phyloP scores from a whole-genome alignment of 2,329 filamentous ascomycete species.

The Fulvia fulva region DNA sequence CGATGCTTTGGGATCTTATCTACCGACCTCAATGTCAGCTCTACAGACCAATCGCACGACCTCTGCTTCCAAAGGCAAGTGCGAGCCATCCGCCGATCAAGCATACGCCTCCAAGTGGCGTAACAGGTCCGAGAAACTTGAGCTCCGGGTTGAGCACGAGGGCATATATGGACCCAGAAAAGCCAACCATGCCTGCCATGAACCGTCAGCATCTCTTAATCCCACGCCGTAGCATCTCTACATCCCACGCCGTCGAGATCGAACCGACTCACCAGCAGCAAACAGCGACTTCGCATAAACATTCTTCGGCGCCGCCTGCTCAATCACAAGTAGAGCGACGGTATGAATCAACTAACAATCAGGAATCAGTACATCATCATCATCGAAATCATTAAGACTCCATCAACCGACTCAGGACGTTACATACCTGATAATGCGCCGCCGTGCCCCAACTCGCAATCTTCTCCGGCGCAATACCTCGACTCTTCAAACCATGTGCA shows the following conservation, averaged over 20 bases:
- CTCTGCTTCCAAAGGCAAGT: constrained; percentile 39
- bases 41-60: constrained; percentile 13
- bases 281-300: constrained; percentile 55
- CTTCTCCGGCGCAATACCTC: constrained; percentile 55
- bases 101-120: constrained; percentile 60
- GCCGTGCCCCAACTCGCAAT: constrained; percentile 61
- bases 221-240: background rate
- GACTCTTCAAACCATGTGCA: constrained; percentile 62
- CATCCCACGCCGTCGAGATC: too few relatives aligned
- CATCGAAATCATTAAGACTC: too few relatives aligned
- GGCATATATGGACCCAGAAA: constrained; percentile 63
- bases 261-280: constrained; percentile 51
- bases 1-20: background rate
- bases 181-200: constrained; percentile 56
- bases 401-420: too few relatives aligned
- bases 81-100: constrained; percentile 63
- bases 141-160: constrained; percentile 60
- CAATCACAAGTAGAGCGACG: constrained; percentile 55
- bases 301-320: constrained; percentile 48
- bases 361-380: too few relatives aligned
- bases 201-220: background rate
- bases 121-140: constrained; percentile 59
- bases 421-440: constrained; percentile 61
- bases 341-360: constrained; percentile 60
- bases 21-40: background rate